Conservation (phyloP, 345 rosid species). For the Arabidopsis suecica region DNA sequence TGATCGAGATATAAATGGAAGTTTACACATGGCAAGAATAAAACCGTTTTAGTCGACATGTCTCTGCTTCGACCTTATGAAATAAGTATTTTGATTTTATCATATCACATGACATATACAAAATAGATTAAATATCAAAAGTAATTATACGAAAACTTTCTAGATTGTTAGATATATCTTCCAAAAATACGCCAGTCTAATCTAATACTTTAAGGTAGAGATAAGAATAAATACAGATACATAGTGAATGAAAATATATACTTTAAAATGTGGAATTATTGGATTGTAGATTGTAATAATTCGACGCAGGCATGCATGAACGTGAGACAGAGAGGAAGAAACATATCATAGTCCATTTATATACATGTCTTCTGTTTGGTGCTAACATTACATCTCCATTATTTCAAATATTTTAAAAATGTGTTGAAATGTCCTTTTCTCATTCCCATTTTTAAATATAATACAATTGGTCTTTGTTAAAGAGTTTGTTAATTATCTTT, state of each 20-base stretch:
- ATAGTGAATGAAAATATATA: slow-evolving; percentile 13
- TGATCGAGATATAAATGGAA: too few species aligned
- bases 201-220: slow-evolving; percentile 8
- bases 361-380: slow-evolving; percentile 42
- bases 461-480: background rate
- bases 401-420: slow-evolving; percentile 13
- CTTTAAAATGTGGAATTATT: slow-evolving; percentile 25
- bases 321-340: slow-evolving; percentile 42
- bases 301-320: slow-evolving; percentile 41
- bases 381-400: slow-evolving; percentile 34
- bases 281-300: slow-evolving; percentile 35
- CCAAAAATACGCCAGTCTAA: slow-evolving; percentile 3
- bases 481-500: background rate
- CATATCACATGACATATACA: too few species aligned
- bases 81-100: too few species aligned
- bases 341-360: slow-evolving; percentile 41
- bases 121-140: background rate
- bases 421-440: slow-evolving; percentile 40
- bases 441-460: background rate
- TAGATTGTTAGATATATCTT: slow-evolving; percentile 1
- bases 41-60: too few species aligned
- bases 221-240: background rate
- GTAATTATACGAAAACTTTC: background rate
- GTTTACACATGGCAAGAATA: too few species aligned
- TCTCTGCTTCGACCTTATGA: too few species aligned